Evolutionary conservation across 768 basidiomycete species (phyloP), one percentile per base, ranked within the genome.

Genomic region (Chiua virens): DNA sequence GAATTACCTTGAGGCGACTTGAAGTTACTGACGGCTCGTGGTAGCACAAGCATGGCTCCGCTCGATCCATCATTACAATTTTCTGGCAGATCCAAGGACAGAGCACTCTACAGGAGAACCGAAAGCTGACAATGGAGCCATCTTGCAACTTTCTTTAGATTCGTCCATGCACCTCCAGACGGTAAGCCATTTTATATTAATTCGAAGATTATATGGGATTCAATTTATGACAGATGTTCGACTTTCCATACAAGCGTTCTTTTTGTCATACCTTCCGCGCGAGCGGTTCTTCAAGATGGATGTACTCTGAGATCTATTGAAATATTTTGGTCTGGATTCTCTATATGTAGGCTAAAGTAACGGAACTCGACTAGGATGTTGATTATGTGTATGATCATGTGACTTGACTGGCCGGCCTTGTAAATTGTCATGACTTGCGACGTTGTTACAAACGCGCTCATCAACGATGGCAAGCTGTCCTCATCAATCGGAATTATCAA

Each of bases 401-500:
- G 59, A 49, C 7, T 10, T 32, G 7, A 40, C 50, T n/a, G n/a
- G n/a, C n/a, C n/a, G n/a, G n/a, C 51, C 35, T 46, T 36, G 28
- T 27, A 27, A 27, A 27, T 8, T 8, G 49, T 38, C 22, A 22
- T 1, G 27, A 22, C 34, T 52, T 9, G 45, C 46, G 18, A 34
- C 32, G 32, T 15, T 32, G 10, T 36, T 22, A 4, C 23, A n/a
- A 23, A 25, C 15, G 13, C 28, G 40, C 45, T 17, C n/a, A 22
- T 36, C 7, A 28, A 56, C 54, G 39, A 66, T 66, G 67, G 39
- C 56, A 20, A 51, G 59, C 49, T 88, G 87, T 68, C 57, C 74
- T 8, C 88, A 89, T 73, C 66, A 80, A 41, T 64, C 62, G 22
- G 69, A 77, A 21, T 66, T 90, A 20, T 64, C 73, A 42, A 71